A percentile compares a stretch with the other conserved stretches of the same genome.
Evolutionary conservation across 345 rosid genomes (phyloP).

Genomic region (Melastoma malabathricum): DNA sequence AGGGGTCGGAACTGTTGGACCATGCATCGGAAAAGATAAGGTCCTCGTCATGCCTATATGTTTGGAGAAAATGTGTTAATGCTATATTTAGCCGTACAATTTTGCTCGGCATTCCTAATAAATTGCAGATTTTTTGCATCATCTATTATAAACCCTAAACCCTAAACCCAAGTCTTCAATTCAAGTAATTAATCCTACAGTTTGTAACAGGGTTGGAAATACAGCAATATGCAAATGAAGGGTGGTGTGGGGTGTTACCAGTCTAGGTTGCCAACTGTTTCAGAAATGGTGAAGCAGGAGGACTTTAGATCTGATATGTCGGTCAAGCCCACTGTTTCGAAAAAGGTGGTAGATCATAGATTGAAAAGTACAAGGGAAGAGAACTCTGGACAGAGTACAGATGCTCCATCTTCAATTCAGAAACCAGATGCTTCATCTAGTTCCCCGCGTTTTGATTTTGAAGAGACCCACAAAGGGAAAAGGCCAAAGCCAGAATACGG

Average conservation of each 20-base stretch:
- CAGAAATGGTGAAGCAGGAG: slow-evolving; percentile 23
- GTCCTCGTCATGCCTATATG: slow-evolving; percentile 1
- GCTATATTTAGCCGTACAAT: no score
- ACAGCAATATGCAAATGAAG: slow-evolving; percentile 10
- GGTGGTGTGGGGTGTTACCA: slow-evolving; percentile 11
- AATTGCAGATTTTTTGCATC: no score
- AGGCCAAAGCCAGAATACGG: slow-evolving; percentile 39
- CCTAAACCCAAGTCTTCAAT: no score
- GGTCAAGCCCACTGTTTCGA: slow-evolving; percentile 6
- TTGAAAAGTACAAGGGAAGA: slow-evolving; percentile 71
- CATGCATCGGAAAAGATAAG: slow-evolving; percentile 8
- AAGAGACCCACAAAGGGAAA: slow-evolving; percentile 37
- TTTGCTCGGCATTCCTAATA: no score
- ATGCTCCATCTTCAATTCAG: slow-evolving; percentile 7
- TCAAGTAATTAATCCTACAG: no score
- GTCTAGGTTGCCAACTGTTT: slow-evolving; percentile 12
- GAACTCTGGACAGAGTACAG: slow-evolving; percentile 15
- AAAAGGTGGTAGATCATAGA: slow-evolving; percentile 23
- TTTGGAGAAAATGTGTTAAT: background rate
- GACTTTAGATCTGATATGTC: slow-evolving; percentile 16
- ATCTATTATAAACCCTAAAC: no score
- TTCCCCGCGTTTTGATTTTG: slow-evolving; percentile 7
- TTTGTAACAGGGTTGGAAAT: slow-evolving; percentile 10
- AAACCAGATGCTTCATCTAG: slow-evolving; percentile 9
- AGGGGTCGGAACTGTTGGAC: slow-evolving; percentile 30